phyloP scores from a whole-genome alignment of 2,329 filamentous ascomycete species.

The Coniosporium tulheliwenetii region DNA sequence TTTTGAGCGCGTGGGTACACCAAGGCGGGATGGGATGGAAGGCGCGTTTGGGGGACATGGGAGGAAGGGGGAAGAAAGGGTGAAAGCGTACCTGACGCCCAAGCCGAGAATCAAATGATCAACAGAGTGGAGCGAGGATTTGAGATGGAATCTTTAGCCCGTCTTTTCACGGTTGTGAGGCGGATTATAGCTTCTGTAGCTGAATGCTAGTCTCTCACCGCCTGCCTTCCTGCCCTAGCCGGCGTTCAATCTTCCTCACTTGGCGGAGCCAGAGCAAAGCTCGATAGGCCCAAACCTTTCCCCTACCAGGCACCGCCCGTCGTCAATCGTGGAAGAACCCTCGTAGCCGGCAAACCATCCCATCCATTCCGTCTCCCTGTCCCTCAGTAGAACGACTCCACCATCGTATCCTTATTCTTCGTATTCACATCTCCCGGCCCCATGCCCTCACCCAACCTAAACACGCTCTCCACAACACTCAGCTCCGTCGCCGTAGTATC shows the following conservation, averaged over 20 bases:
- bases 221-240: no score
- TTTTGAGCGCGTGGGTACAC: slow-evolving; percentile 44
- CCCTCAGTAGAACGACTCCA: slow-evolving; percentile 89
- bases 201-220: no score
- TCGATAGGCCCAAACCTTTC: no score
- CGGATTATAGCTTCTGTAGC: no score
- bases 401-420: slow-evolving; percentile 91
- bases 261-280: no score
- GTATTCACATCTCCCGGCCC: slow-evolving; percentile 66
- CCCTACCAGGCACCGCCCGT: no score
- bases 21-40: slow-evolving; percentile 9
- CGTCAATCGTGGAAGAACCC: no score
- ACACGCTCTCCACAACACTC: slow-evolving; percentile 91
- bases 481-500: slow-evolving; percentile 96
- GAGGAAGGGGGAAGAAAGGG: slow-evolving; percentile 18
- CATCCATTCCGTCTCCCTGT: not conserved
- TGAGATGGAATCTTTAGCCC: no score
- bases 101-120: slow-evolving; percentile 3
- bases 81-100: slow-evolving; percentile 7
- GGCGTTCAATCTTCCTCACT: no score
- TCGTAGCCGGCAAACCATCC: no score
- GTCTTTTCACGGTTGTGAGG: no score
- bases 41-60: slow-evolving; percentile 18
- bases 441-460: slow-evolving; percentile 70
- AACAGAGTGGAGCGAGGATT: no score